Conservation (phyloP, 805 yeast genomes). For the Suhomyces prunicola region DNA sequence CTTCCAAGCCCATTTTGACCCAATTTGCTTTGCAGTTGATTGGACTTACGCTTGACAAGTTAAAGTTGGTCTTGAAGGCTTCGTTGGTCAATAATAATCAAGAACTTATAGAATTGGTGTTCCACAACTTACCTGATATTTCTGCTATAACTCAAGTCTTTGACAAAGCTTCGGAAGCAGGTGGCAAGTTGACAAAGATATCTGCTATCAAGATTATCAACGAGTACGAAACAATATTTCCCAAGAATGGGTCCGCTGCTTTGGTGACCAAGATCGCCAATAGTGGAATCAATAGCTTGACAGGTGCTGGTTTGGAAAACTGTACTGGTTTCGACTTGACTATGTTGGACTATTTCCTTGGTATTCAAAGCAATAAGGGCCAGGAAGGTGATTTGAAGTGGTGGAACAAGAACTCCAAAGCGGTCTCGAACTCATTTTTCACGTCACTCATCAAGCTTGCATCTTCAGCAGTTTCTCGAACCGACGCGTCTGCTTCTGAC, state of each 20-base stretch:
- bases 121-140: constrained; percentile 48
- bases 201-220: constrained; percentile 46
- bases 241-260: constrained; percentile 20
- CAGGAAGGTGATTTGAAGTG: constrained; percentile 55
- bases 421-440: constrained; percentile 52
- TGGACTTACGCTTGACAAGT: constrained; percentile 50
- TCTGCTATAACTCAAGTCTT: constrained; percentile 41
- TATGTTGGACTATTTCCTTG: constrained; percentile 54
- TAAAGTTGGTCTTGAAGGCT: constrained; percentile 34
- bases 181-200: constrained; percentile 43
- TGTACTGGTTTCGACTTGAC: constrained; percentile 53
- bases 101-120: constrained; percentile 25
- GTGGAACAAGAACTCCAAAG: constrained; percentile 56
- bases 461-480: constrained; percentile 7
- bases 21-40: constrained; percentile 66
- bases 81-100: constrained; percentile 17
- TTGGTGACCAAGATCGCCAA: constrained; percentile 15
- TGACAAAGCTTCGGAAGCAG: constrained; percentile 27
- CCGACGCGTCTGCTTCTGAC: constrained; percentile 17
- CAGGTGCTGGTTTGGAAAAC: constrained; percentile 9
- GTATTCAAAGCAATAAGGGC: constrained; percentile 51
- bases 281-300: constrained; percentile 15
- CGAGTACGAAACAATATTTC: constrained; percentile 36
- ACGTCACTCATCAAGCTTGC: constrained; percentile 57
- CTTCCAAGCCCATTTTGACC: constrained; percentile 48